phyloP scores from a whole-genome alignment of 1,284 basidiomycete genomes.

The Baeospora myosura region DNA sequence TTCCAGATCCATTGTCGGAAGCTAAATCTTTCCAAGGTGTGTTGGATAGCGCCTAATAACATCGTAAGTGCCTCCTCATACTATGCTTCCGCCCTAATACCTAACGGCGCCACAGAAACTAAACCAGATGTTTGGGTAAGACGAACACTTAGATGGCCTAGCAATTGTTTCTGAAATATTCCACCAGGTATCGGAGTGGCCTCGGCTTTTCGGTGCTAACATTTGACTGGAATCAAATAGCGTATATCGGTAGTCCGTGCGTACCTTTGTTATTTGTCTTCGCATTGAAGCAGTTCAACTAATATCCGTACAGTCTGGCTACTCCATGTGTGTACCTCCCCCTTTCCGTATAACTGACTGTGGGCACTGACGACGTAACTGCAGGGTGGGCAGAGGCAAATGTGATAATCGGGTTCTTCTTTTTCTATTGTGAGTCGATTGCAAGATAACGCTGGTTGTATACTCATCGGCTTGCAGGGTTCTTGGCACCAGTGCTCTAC shows the following conservation, averaged over 20 bases:
- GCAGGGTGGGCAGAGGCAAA: slow-evolving; percentile 48
- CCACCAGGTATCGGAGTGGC: slow-evolving; percentile 14
- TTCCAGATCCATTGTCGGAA: slow-evolving; percentile 1
- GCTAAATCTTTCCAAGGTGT: slow-evolving; percentile 13
- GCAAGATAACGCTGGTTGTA: background rate
- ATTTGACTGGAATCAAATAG: slow-evolving; percentile 40
- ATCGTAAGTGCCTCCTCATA: slow-evolving; percentile 11
- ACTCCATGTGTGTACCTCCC: slow-evolving; percentile 13
- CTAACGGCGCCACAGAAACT: slow-evolving; percentile 11
- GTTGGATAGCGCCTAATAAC: slow-evolving; percentile 19
- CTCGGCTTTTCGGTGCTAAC: slow-evolving; percentile 24
- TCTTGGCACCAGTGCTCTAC: slow-evolving; percentile 59
- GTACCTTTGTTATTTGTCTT: slow-evolving; percentile 9
- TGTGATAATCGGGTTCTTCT: slow-evolving; percentile 46
- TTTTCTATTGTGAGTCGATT: slow-evolving; percentile 47
- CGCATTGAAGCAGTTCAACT: background rate
- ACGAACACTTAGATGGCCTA: background rate
- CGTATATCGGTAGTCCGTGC: slow-evolving; percentile 54
- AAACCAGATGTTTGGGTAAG: slow-evolving; percentile 18
- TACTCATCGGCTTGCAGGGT: slow-evolving; percentile 36
- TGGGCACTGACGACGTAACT: background rate
- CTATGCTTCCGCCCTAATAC: background rate
- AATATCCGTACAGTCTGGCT: slow-evolving; percentile 5
- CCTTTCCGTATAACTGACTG: background rate
- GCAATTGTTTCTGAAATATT: slow-evolving; percentile 1